Base-by-base conservation (phyloP, 805 yeast genomes). In the Barnettozyma pratensis region DNA sequence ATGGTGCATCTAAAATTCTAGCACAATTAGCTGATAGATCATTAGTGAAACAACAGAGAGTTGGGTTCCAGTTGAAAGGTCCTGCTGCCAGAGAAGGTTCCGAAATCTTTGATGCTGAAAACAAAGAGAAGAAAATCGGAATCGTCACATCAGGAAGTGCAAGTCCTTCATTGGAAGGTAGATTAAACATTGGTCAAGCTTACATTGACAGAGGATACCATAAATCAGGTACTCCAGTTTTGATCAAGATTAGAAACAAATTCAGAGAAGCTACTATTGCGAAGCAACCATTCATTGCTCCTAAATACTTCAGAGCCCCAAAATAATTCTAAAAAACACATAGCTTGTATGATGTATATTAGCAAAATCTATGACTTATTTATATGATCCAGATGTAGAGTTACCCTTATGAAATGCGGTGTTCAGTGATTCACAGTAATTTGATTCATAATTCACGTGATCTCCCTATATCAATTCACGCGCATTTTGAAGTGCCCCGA, bases 1-100 rank as follows among this genome's bases (percentile, higher is more conserved):
- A 91, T 61, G 99, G 99, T 30, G 75, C 83, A 37, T 71, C 73
- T 10, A 79, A 71, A 58, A 87, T 94, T 46, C 70, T 88, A 51
- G 69, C 71, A 5, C 97, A 91, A 67, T 64, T 94, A 46, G 72
- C 75, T 41, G 83, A 87, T 54, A 87, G 89, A 64, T 66, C 74
- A 4, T 65, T 72, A 36, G 79, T 80, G 29, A 62, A 71, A 31
- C 73, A 75, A 47, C 74, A 80, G 44, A 81, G 99, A 61, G 85
- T 89, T 11, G 98, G 97, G 3, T 74, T 86, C 58, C 65, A 62
- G 44, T 64, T 76, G 39, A 76, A 75, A 54, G 97, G 98, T 1
- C 97, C 98, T 9, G 89, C 99, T 2, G 97, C 98, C 32, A 81
- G 99, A 67, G 85, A 83, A 28, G 89, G 87, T 8, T 73, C 79